These are phyloP conservation scores for Leishmania gerbilli DNA, from an alignment of 208 protist genomes.

Conservation along the genomic window DNA sequence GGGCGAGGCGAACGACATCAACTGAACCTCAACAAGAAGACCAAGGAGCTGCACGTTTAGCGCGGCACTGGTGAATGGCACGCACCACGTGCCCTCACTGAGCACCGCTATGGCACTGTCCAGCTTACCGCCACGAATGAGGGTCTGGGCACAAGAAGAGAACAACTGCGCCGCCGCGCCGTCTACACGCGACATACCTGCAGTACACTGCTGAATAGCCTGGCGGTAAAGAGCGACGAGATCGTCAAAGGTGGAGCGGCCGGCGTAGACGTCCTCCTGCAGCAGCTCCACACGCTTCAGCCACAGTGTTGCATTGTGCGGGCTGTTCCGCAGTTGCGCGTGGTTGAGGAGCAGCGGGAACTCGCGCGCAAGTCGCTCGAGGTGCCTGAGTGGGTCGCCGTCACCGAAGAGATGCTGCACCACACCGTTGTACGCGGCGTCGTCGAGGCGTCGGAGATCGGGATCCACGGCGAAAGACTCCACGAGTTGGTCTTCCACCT, in stretches of 20 bases:
- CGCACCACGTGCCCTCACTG: conserved; percentile 63
- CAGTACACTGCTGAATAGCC: conserved; percentile 69
- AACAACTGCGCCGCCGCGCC: conserved; percentile 64
- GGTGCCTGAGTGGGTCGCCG: conserved; percentile 39
- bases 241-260: conserved; percentile 30
- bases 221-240: conserved; percentile 58
- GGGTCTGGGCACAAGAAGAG: conserved; percentile 42
- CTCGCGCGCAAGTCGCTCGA: conserved; percentile 40
- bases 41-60: conserved; percentile 73
- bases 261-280: conserved; percentile 44
- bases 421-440: conserved; percentile 21
- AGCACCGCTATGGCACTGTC: conserved; percentile 45
- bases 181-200: conserved; percentile 49
- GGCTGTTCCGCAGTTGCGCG: conserved; percentile 55
- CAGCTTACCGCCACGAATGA: conserved; percentile 37
- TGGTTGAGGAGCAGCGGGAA: conserved; percentile 74
- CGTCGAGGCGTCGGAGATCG: conserved; percentile 36
- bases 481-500: conserved; percentile 77
- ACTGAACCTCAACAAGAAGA: conserved; percentile 54
- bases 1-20: conserved; percentile 26
- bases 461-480: conserved; percentile 68
- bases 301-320: conserved; percentile 57
- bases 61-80: conserved; percentile 49
- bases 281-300: conserved; percentile 80
- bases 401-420: conserved; percentile 35